Conservation (phyloP, 2,329 filamentous ascomycete species). For the Cladophialophora exuberans region DNA sequence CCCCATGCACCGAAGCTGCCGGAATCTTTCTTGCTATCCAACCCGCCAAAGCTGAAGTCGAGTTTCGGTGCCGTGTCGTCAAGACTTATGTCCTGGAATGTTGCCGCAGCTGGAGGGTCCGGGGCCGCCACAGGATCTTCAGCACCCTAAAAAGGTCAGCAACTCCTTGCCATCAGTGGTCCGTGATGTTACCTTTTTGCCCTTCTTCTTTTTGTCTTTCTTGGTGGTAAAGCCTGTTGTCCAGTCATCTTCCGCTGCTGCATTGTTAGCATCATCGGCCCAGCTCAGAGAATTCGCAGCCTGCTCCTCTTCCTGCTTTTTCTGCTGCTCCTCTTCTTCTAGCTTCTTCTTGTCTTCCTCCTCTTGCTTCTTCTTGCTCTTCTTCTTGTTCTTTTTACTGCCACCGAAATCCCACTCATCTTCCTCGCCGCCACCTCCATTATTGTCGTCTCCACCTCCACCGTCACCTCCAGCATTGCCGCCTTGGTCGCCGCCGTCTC, state of each 20-base stretch:
- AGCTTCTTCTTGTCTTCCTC: slow-evolving; percentile 38
- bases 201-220: slow-evolving; percentile 56
- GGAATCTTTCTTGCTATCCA: slow-evolving; percentile 44
- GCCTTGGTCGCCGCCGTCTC: slow-evolving; percentile 39
- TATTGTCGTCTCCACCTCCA: slow-evolving; percentile 42
- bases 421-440: slow-evolving; percentile 47
- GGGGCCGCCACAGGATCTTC: slow-evolving; percentile 40
- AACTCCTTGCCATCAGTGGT: background rate
- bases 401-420: slow-evolving; percentile 43
- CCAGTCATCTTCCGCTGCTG: slow-evolving; percentile 57
- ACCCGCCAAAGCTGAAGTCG: slow-evolving; percentile 58
- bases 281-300: slow-evolving; percentile 46
- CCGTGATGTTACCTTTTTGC: slow-evolving; percentile 54
- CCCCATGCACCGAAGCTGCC: slow-evolving; percentile 63
- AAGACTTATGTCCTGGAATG: slow-evolving; percentile 72
- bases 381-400: slow-evolving; percentile 42
- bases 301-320: slow-evolving; percentile 40
- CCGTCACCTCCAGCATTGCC: slow-evolving; percentile 38
- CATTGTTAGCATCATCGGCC: slow-evolving; percentile 47
- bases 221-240: slow-evolving; percentile 48
- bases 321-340: slow-evolving; percentile 39
- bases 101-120: slow-evolving; percentile 46
- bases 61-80: slow-evolving; percentile 62
- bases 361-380: slow-evolving; percentile 40
- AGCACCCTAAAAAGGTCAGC: slow-evolving; percentile 32